Evolutionary conservation across 2,329 filamentous ascomycete genomes (phyloP).

Genomic region (Cordyceps tenuipes): DNA sequence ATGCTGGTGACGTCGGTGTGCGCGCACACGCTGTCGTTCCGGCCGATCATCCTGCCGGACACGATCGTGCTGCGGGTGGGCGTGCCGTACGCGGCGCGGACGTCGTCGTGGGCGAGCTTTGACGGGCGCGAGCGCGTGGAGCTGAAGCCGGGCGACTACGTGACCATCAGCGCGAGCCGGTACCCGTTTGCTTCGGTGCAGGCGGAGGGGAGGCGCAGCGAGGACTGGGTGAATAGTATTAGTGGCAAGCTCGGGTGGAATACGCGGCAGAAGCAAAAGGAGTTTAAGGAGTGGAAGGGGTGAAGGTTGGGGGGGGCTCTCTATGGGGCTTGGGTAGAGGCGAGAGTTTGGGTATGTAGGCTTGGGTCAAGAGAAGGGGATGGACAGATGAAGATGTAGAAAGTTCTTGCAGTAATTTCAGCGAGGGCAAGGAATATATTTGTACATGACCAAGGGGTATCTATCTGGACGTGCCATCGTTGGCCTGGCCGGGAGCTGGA

Average conservation of each 20-base stretch:
- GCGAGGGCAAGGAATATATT: neutral
- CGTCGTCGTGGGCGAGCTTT: conserved; percentile 93
- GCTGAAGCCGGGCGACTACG: conserved; percentile 69
- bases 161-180: conserved; percentile 71
- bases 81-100: conserved; percentile 88
- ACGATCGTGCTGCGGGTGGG: conserved; percentile 89
- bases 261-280: conserved; percentile 68
- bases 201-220: conserved; percentile 57
- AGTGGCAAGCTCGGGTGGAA: conserved; percentile 75
- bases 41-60: conserved; percentile 93
- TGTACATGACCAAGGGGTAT: neutral
- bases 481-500: neutral
- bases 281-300: conserved; percentile 41
- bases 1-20: conserved; percentile 93
- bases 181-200: conserved; percentile 75
- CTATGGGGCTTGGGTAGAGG: neutral
- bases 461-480: neutral
- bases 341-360: no score
- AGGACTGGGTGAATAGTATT: conserved; percentile 79
- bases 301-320: neutral
- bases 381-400: neutral
- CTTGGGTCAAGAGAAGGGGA: neutral
- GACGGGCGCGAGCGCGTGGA: conserved; percentile 87
- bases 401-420: neutral
- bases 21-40: conserved; percentile 88